Evolutionary conservation across 2,329 filamentous ascomycete species (phyloP).

Genomic region (Claviceps quebecensis): DNA sequence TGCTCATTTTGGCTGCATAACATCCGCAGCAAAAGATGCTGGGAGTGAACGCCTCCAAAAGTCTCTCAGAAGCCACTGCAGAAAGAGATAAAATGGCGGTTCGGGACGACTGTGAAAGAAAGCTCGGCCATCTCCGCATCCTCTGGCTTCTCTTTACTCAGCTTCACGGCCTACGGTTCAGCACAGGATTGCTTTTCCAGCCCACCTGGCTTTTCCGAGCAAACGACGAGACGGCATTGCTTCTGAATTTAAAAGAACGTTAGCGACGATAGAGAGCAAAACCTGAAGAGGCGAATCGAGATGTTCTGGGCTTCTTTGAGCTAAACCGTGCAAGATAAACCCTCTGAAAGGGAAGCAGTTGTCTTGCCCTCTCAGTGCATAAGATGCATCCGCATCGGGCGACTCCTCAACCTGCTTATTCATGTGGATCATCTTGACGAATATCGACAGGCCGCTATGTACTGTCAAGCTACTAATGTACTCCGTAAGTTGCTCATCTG

Average conservation of each 20-base stretch:
- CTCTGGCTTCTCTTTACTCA: neutral
- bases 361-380: slow-evolving; percentile 5
- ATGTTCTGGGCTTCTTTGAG: neutral
- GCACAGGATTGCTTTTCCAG: slow-evolving; percentile 7
- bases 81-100: slow-evolving; percentile 1
- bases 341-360: slow-evolving; percentile 9
- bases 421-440: neutral
- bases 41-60: neutral
- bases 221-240: slow-evolving; percentile 1
- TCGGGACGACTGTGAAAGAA: slow-evolving; percentile 2
- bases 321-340: slow-evolving; percentile 1
- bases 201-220: slow-evolving; percentile 1
- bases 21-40: neutral
- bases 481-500: neutral
- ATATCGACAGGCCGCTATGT: neutral
- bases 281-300: slow-evolving; percentile 2
- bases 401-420: slow-evolving; percentile 4
- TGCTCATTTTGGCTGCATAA: neutral
- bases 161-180: neutral
- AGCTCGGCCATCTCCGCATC: slow-evolving; percentile 1
- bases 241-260: slow-evolving; percentile 1
- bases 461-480: neutral
- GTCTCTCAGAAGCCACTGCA: slow-evolving; percentile 1
- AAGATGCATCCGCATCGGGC: slow-evolving; percentile 7
- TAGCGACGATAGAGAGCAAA: slow-evolving; percentile 2